Base-by-base conservation (phyloP, 1,139 yeast species). In the Sugiyamaella pinicola region DNA sequence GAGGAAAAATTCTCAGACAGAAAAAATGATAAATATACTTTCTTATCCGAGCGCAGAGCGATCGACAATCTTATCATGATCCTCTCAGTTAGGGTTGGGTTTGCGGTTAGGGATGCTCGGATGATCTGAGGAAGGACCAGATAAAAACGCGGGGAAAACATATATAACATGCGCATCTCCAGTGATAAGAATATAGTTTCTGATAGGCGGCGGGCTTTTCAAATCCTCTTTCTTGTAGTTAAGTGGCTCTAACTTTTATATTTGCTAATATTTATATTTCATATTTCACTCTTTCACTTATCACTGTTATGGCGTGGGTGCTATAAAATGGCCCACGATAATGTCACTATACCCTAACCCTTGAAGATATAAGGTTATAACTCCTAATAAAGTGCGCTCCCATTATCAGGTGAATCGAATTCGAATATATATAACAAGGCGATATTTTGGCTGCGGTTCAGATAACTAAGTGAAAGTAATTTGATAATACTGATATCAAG, bases 311-410 rank as follows among this genome's bases (percentile, higher is more conserved):
- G n/a, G n/a, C n/a, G n/a, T n/a, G n/a, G n/a, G n/a, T n/a, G n/a
- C n/a, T n/a, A n/a, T n/a, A n/a, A 6, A 24, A 24, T 9, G 28
- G 28, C 28, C 28, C 28, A 24, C 28, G 28, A 24, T 24, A 9
- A 24, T n/a, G n/a, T n/a, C n/a, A 24, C 28, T 21, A n/a, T 9
- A 18, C 42, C 46, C 46, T 42, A 42, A 29, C 46, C 35, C 13
- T 21, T 17, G 15, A 18, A 15, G 28, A 28, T 29, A 42, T 42
- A 42, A 42, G 46, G 46, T 28, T 42, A 31, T 29, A 18, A 10
- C 9, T 7, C 34, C 34, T 5, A 15, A 24, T 21, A 38, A 19
- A 19, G 26, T 18, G 17, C 4, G 26, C 3, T 24, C 44, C 44
- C 18, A 13, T 26, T 26, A n/a, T 40, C 44, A 40, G 21, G 34